These are phyloP conservation scores for Ambrosia trifida DNA, from an alignment of 129 eudicot species.

Conservation along the genomic window DNA sequence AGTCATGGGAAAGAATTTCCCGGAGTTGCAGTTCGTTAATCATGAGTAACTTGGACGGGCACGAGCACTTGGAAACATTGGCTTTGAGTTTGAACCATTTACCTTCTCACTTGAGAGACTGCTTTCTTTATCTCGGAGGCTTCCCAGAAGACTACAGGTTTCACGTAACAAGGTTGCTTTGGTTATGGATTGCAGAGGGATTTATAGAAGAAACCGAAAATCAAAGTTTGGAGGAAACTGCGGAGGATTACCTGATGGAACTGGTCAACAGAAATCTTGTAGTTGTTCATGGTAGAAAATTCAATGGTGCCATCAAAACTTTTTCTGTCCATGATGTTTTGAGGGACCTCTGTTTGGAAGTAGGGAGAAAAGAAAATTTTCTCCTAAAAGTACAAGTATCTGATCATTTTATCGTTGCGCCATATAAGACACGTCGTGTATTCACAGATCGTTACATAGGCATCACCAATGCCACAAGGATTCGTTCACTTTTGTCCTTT, in stretches of 20 bases:
- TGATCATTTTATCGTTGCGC: too few relatives aligned
- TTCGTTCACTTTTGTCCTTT: too few relatives aligned
- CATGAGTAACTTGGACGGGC: too few relatives aligned
- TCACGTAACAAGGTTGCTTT: not conserved
- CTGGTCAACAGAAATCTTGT: conserved; percentile 13
- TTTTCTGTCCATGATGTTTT: conserved; percentile 25
- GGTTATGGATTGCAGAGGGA: conserved; percentile 46
- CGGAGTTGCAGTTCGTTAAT: not conserved
- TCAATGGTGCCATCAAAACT: conserved; percentile 2
- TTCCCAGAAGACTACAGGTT: conserved; percentile 6
- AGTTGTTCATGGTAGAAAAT: not conserved
- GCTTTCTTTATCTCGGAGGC: conserved; percentile 28
- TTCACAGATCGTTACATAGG: too few relatives aligned
- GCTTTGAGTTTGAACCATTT: conserved; percentile 19
- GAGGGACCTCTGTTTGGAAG: conserved; percentile 27
- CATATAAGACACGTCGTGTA: too few relatives aligned
- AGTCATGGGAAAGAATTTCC: conserved; percentile 16
- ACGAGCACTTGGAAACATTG: not conserved
- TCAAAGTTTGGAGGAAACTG: conserved; percentile 25
- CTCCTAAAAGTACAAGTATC: not conserved
- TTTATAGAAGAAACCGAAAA: conserved; percentile 3
- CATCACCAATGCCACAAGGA: too few relatives aligned
- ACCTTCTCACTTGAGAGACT: conserved; percentile 23
- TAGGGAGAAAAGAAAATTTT: not conserved
- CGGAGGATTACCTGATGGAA: conserved; percentile 14